Percentiles rank a stretch among this genome's conserved stretches.
Conservation (phyloP, 345 rosid species). For the Pugionium cornutum region DNA sequence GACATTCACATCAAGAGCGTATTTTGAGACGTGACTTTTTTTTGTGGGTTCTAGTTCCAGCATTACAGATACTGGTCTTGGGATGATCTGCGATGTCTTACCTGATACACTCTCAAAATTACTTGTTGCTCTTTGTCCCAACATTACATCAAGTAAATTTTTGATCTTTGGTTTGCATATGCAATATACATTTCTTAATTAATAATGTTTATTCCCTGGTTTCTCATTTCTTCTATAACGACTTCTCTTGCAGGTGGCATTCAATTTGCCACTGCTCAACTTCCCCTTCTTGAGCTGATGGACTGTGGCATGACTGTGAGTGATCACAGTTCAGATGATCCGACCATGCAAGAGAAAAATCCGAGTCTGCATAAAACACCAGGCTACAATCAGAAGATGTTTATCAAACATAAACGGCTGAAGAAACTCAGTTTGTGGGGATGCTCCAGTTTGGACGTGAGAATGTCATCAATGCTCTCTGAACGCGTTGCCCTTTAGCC, state of each 20-base stretch:
- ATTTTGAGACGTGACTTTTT: background rate
- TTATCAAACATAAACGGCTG: conserved; percentile 74
- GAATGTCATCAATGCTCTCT: conserved; percentile 32
- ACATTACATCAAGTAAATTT: conserved; percentile 89
- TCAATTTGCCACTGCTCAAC: conserved; percentile 93
- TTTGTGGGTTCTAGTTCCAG: conserved; percentile 66
- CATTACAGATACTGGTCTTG: conserved; percentile 91
- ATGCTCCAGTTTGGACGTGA: conserved; percentile 93
- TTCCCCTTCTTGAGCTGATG: conserved; percentile 94
- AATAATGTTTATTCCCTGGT: conserved; percentile 1
- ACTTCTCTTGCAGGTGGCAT: conserved; percentile 71
- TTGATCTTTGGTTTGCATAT: conserved; percentile 30
- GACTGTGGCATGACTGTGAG: conserved; percentile 96
- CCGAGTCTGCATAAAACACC: conserved; percentile 48
- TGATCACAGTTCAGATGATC: conserved; percentile 54
- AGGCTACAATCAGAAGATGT: conserved; percentile 77
- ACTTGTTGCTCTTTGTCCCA: conserved; percentile 93
- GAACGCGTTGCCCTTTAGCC: background rate
- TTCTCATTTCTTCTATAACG: conserved; percentile 23
- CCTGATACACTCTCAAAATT: conserved; percentile 77
- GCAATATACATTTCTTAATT: background rate
- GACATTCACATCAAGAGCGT: background rate
- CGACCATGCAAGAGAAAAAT: conserved; percentile 44
- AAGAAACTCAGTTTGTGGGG: conserved; percentile 98
- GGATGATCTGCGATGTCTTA: conserved; percentile 93